Percentiles rank a stretch among this genome's conserved stretches.
Evolutionary conservation across 2,329 filamentous ascomycete genomes (phyloP).

Genomic region (Trichophyton equinum): DNA sequence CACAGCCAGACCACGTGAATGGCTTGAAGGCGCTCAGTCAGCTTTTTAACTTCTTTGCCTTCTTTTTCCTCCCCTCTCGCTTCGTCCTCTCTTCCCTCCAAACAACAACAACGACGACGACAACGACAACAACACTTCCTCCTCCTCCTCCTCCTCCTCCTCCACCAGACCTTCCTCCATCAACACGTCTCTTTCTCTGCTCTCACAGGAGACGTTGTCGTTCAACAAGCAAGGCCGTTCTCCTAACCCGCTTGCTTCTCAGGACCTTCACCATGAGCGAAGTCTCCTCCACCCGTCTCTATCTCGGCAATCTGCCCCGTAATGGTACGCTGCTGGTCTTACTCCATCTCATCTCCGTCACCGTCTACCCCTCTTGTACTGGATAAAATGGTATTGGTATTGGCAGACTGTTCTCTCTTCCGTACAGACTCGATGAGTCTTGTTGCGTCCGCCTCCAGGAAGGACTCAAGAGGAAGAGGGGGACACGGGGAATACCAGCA

Average conservation of each 20-base stretch:
- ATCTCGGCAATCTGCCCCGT: conserved; percentile 93
- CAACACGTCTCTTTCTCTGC: too few relatives aligned
- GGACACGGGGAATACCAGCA: background rate
- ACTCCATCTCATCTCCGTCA: conserved; percentile 17
- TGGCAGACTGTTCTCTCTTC: background rate
- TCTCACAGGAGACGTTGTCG: too few relatives aligned
- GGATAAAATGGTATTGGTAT: conserved; percentile 1
- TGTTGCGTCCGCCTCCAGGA: background rate
- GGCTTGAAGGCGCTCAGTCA: background rate
- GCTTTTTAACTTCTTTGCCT: background rate
- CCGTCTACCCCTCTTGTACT: conserved; percentile 5
- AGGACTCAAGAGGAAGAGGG: background rate
- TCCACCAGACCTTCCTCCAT: background rate
- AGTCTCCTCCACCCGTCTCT: conserved; percentile 88
- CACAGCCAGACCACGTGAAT: background rate
- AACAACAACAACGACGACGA: background rate
- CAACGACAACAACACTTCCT: background rate
- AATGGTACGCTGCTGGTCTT: conserved; percentile 55
- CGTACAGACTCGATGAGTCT: background rate
- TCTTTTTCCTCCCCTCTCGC: background rate
- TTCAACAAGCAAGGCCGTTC: background rate
- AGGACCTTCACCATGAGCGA: conserved; percentile 50
- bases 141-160: background rate
- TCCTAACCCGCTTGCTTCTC: background rate
- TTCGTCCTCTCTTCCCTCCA: background rate